These are phyloP conservation scores for Hortiboletus flavorubellus DNA, from an alignment of 768 basidiomycete genomes.

Conservation along the genomic window DNA sequence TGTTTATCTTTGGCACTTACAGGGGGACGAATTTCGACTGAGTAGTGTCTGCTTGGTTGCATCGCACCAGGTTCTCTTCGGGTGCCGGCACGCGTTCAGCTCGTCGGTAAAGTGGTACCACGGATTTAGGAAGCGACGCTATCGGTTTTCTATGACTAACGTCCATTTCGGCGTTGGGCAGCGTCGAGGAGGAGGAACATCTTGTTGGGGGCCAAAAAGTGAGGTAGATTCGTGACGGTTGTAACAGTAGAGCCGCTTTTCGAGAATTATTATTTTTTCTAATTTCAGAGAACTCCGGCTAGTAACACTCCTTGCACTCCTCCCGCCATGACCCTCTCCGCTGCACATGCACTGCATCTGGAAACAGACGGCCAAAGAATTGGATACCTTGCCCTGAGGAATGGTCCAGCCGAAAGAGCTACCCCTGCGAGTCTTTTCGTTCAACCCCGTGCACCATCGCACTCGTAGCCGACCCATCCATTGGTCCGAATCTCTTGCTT, in stretches of 20 bases:
- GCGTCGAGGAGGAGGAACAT: background rate
- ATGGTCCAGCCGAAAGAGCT: background rate
- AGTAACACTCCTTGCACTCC: slow-evolving; percentile 27
- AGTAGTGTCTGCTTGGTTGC: background rate
- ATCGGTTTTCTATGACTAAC: background rate
- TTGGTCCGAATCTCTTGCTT: slow-evolving; percentile 1
- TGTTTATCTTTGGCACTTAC: background rate
- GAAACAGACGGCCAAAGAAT: slow-evolving; percentile 1
- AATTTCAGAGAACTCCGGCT: slow-evolving; percentile 31
- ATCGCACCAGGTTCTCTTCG: background rate
- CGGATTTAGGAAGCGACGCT: background rate
- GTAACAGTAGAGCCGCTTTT: slow-evolving; percentile 17
- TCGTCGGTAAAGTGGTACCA: background rate
- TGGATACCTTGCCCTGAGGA: slow-evolving; percentile 1
- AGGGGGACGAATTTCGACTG: background rate
- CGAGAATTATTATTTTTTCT: slow-evolving; percentile 32
- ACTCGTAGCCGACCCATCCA: slow-evolving; percentile 1
- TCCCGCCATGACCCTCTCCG: slow-evolving; percentile 23
- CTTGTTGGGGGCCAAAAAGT: background rate
- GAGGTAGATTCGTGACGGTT: slow-evolving; percentile 5
- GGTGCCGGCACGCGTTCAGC: background rate
- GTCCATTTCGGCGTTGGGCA: background rate
- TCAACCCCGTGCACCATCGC: slow-evolving; percentile 7
- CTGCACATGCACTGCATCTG: slow-evolving; percentile 8
- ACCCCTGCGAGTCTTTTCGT: background rate